Evolutionary conservation across 352 stramenopile genomes (phyloP).

Genomic region (Phytophthora sojae): DNA sequence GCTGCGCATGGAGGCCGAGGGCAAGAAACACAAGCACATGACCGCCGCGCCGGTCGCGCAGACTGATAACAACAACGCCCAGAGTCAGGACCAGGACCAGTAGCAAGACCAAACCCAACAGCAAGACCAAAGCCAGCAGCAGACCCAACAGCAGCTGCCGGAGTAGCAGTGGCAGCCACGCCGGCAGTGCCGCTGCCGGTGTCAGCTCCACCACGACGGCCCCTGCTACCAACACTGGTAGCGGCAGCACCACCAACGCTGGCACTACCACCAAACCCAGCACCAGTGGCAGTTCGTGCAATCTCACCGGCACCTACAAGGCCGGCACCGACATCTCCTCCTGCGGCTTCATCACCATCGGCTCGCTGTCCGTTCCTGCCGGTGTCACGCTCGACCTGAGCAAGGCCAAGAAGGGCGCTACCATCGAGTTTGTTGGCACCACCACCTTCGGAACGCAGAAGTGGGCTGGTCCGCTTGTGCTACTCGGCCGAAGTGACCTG

Average conservation of each 20-base stretch:
- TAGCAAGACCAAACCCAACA: no score
- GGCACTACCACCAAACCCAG: background rate
- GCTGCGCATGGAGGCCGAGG: slow-evolving; percentile 17
- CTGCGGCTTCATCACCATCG: slow-evolving; percentile 34
- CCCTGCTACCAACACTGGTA: background rate
- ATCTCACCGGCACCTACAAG: slow-evolving; percentile 35
- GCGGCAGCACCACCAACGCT: background rate
- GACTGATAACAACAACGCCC: background rate
- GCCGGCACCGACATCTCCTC: slow-evolving; percentile 39
- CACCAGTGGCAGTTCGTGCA: slow-evolving; percentile 22
- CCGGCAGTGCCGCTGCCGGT: background rate
- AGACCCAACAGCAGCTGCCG: slow-evolving; percentile 5
- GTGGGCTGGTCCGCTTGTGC: slow-evolving; percentile 41
- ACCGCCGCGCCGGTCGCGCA: no score
- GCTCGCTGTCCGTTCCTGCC: slow-evolving; percentile 14
- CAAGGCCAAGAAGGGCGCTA: slow-evolving; percentile 29
- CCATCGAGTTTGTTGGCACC: slow-evolving; percentile 38
- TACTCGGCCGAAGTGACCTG: slow-evolving; percentile 23
- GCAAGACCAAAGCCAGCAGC: slow-evolving; percentile 19
- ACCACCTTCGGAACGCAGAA: slow-evolving; percentile 41
- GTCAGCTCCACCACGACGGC: background rate
- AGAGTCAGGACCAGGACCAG: slow-evolving; percentile 1
- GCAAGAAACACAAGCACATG: slow-evolving; percentile 10
- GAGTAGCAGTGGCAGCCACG: background rate
- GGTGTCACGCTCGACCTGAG: slow-evolving; percentile 34